Evolutionary conservation across 2,329 filamentous ascomycete genomes (phyloP), one percentile per base, ranked within the genome.

Genomic region (Aureobasidium lini): DNA sequence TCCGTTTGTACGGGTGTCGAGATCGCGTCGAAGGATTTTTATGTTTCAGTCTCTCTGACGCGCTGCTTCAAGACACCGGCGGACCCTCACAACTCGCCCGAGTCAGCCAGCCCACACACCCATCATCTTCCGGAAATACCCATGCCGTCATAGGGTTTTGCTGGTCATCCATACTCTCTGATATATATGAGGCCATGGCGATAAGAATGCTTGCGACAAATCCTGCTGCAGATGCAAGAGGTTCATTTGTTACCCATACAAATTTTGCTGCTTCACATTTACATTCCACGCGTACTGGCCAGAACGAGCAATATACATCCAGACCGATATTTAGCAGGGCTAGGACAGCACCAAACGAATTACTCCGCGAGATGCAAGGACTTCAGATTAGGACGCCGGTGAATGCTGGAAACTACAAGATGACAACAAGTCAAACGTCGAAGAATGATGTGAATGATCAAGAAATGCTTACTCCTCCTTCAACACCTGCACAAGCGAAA

Each of bases 381-480:
- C 42, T 57, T 39, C 53, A 57, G 9, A 57, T 57, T n/a, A 46
- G 39, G 23, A 57, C 53, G 9, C 42, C 53, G 2, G 53, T 18
- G 9, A 47, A 39, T n/a, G 15, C 16, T 40, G 42, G 42, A n/a
- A 29, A 23, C 11, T 39, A 57, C 32, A 47, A 57, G 6, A 47
- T 15, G 11, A 32, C 18, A 3, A 18, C 28, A 23, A 42, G 28
- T 5, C 18, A 39, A 34, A 11, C 42, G 8, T 43, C 42, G 16
- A 47, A 15, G 9, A 46, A 47, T 31, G 42, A 13, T n/a, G 13
- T 6, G n/a, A 37, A 56, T 16, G 32, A 57, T 31, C 43, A 48
- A 42, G 44, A 52, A 47, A 43, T 52, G 57, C 48, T 60, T 13
- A 60, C 57, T 16, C 57, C 57, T 32, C 57, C 57, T 10, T 42